Base-by-base conservation (phyloP, 129 eudicot genomes). In the Saussurea involucrata region DNA sequence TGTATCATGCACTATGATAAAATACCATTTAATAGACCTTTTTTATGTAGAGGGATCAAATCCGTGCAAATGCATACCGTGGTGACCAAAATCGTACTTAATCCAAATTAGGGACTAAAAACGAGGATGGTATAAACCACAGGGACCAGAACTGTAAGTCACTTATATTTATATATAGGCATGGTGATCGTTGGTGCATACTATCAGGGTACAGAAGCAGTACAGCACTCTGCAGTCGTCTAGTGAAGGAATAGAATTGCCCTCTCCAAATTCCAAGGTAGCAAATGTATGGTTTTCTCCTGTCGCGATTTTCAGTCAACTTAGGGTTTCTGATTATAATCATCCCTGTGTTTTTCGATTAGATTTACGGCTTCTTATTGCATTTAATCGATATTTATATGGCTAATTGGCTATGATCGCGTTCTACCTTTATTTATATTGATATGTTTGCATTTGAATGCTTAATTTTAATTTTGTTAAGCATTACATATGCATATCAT, bases 251-350 rank as follows among this genome's bases (percentile, higher is more conserved):
- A 44, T 63, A 0, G 20, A 66, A 66, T 8, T 7, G 0, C 28
- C 5, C 68, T 67, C 58, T 5, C 21, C 22, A 49, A 49, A 17
- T 22, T 8, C 4, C 18, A 25, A 58, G 63, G 40, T 69, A 2
- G 31, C 70, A 60, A 78, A 78, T 60, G 76, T 78, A 34, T 57
- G 76, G 46, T 69, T 58, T 78, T 78, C 6, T 66, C 24, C 60
- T 76, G 21, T 76, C 17, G 21, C 55, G 53, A 22, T 49, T 58
- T 58, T 27, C 63, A 37, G 3, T 58, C 37, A 1, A 78, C 24
- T 40, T 65, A 72, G 68, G 68, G 58, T 53, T 80, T 55, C 32
- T 31, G 34, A 33, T 4, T 22, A 65, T 46, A 49, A 13, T 13
- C 9, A 31, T 31, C 29, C 13, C 25, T 8, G 5, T 60, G 17